phyloP scores from a whole-genome alignment of 179 eudicot genomes.

The Silene noctiflora region DNA sequence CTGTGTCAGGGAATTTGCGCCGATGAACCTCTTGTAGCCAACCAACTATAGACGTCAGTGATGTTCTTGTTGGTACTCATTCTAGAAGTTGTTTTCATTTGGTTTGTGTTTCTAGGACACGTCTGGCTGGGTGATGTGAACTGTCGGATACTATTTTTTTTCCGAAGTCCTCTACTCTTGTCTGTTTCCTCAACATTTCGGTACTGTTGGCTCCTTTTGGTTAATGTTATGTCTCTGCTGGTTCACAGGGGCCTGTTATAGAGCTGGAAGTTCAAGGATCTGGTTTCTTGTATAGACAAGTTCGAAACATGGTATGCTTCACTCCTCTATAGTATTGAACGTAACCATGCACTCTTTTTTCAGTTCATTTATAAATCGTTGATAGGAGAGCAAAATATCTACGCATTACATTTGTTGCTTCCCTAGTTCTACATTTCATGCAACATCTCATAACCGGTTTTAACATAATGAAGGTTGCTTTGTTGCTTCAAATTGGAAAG shows the following conservation, averaged over 20 bases:
- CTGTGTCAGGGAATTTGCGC: not conserved
- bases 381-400: not conserved
- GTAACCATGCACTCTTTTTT: not conserved
- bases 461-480: constrained; percentile 52
- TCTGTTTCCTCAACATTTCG: not conserved
- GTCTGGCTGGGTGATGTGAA: not conserved
- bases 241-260: constrained; percentile 66
- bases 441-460: not conserved
- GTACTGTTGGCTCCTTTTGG: not conserved
- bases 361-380: not conserved
- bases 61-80: not conserved
- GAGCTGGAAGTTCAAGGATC: constrained; percentile 97
- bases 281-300: constrained; percentile 90
- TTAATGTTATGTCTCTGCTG: constrained; percentile 6
- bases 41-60: not conserved
- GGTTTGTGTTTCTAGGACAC: not conserved
- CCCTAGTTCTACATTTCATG: not conserved
- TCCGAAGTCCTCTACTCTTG: not conserved
- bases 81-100: not conserved
- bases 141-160: not conserved
- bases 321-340: constrained; percentile 3
- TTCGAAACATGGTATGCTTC: constrained; percentile 77
- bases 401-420: not conserved
- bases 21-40: not conserved
- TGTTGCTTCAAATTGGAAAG: constrained; percentile 85